Evolutionary conservation across 2,329 filamentous ascomycete species (phyloP), one percentile per base, ranked within the genome.

Genomic region (Gaeumannomyces sp.): DNA sequence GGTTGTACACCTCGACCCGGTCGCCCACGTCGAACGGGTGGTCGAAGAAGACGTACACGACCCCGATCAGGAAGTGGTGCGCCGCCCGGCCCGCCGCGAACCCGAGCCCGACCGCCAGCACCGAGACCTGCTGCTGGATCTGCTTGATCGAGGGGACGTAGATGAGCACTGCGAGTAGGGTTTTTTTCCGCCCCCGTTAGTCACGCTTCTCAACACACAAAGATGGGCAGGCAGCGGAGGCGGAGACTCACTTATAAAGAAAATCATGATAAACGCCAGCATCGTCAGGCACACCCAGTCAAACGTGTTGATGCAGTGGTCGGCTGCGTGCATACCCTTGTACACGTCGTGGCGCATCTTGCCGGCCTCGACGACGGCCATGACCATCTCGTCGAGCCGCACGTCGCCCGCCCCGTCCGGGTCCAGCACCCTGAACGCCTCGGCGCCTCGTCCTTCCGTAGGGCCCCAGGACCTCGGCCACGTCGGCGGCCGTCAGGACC

Each of bases 21-120:
- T 91, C 88, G 62, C 89, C 88, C n/a, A 90, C 69, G 73, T 91
- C 88, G 72, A 89, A 91, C 1, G 89, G 88, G 73, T 91, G 88
- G 76, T 90, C 90, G 73, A 90, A 85, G 68, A 91, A 89, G 64
- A 90, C 87, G 73, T 90, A 90, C 68, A 90, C 83, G 69, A 86
- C 79, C 2, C 87, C 89, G 69, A 89, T 86, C 11, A 91, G 76
- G 70, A 91, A 89, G 68, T 91, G 88, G 71, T 90, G 86, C 0
- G 88, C 87, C 0, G 88, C 91, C 3, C 85, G 83, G n/a, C 86
- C 86, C 74, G 91, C 89, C n/a, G 90, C 80, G 86, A 89, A 91
- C 1, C 86, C 89, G 2, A 90, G 76, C 8, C 87, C 89, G 27
- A 73, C 67, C 22, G 69, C 69, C 22, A 74, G 68, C 35, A 69